Evolutionary conservation across 129 eudicot genomes (phyloP), one percentile per base, ranked within the genome.

Genomic region (Escallonia herrerae): DNA sequence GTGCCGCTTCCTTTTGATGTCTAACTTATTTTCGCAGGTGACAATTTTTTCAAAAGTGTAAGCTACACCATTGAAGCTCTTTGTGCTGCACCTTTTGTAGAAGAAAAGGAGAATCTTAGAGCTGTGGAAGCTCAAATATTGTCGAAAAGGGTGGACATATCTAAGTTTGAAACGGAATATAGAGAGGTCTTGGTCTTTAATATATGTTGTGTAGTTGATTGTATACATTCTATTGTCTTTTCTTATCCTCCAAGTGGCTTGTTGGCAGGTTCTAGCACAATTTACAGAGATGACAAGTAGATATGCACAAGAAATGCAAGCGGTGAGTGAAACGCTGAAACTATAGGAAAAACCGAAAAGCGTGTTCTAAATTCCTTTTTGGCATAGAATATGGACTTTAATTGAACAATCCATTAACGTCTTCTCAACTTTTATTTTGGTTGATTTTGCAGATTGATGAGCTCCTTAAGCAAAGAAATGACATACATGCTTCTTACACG

Each of bases 301-400:
- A 85, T 91, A 91, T 61, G 82, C 95, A 14, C 91, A 83, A 74
- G 98, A 91, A 91, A 91, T 88, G 96, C 98, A 85, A 76, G 78
- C 86, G 58, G 96, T 88, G 70, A 80, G 89, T 66, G 67, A 58
- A 43, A 43, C n/a, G n/a, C n/a, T n/a, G n/a, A n/a, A 66, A 54
- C 58, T 41, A 12, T 15, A 52, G 38, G 4, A 22, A 22, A 22
- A 22, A 22, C 1, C 33, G 33, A 22, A 22, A 22, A 22, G 33
- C 33, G 33, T 22, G 33, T 22, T 22, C 7, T 4, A 48, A 14
- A 40, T 56, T 44, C n/a, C 22, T 13, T 5, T 5, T 39, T 44
- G 43, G 45, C 60, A 45, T 37, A 13, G 64, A 40, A 47, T 56
- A 22, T 42, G 57, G 15, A 44, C 5, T 15, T 56, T 62, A 42